Percentiles rank a stretch among this genome's conserved stretches.
Evolutionary conservation across 345 rosid species (phyloP).

Genomic region (Ceriops decandra): DNA sequence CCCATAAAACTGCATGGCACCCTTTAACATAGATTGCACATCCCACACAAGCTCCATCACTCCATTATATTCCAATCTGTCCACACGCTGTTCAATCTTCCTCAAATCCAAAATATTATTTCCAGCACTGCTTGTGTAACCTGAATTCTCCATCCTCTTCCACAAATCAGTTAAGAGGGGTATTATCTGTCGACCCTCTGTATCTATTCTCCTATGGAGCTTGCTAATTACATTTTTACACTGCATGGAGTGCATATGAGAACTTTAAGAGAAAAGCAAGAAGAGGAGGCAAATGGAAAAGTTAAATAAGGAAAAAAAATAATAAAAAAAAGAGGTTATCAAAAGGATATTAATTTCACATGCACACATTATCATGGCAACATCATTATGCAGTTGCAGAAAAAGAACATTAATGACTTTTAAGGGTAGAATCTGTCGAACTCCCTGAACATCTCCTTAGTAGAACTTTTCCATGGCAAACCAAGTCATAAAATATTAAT

Average conservation of each 20-base stretch:
- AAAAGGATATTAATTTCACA: too few species aligned
- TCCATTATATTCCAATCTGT: slow-evolving; percentile 69
- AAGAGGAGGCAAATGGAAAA: not conserved
- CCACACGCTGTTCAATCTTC: slow-evolving; percentile 85
- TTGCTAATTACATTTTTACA: slow-evolving; percentile 87
- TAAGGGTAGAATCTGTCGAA: too few species aligned
- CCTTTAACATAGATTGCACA: slow-evolving; percentile 79
- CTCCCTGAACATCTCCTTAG: too few species aligned
- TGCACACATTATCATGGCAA: too few species aligned
- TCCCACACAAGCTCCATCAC: slow-evolving; percentile 88
- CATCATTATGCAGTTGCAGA: too few species aligned
- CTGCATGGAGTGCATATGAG: slow-evolving; percentile 36
- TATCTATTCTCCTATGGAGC: slow-evolving; percentile 82
- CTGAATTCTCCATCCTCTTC: slow-evolving; percentile 73
- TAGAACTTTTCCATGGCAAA: too few species aligned
- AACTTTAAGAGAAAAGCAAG: slow-evolving; percentile 12
- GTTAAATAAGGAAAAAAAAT: not conserved
- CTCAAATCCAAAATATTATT: slow-evolving; percentile 70
- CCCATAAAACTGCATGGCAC: slow-evolving; percentile 80
- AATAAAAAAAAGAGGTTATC: not conserved
- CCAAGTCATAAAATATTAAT: too few species aligned
- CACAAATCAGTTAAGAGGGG: slow-evolving; percentile 86
- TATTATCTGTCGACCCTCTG: slow-evolving; percentile 93
- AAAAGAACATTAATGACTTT: too few species aligned
- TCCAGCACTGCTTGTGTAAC: slow-evolving; percentile 58